Conservation (phyloP, 1,139 yeast genomes). For the Pichia cactophila region DNA sequence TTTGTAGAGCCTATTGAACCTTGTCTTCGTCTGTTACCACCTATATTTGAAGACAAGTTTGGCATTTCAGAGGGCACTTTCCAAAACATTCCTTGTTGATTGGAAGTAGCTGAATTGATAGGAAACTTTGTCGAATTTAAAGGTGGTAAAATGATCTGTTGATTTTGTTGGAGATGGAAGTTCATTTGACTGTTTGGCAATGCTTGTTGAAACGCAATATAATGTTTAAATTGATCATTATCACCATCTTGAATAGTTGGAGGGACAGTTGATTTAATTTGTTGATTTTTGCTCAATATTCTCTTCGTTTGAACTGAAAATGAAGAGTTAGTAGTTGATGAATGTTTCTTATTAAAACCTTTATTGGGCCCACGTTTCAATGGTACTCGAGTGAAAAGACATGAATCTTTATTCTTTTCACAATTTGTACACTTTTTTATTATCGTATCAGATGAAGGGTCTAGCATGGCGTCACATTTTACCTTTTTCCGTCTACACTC, state of each 20-base stretch:
- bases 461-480: constrained; percentile 52
- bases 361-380: constrained; percentile 73
- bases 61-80: constrained; percentile 34
- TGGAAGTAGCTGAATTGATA: not conserved
- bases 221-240: not conserved
- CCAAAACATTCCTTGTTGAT: constrained; percentile 32
- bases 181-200: not conserved
- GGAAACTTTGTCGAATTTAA: constrained; percentile 16
- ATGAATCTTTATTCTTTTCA: constrained; percentile 42
- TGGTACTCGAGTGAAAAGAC: constrained; percentile 63
- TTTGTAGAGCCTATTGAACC: constrained; percentile 30
- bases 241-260: constrained; percentile 9
- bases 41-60: constrained; percentile 1
- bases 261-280: not conserved
- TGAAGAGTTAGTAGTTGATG: not conserved
- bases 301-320: not conserved
- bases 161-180: not conserved
- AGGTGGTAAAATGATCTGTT: constrained; percentile 23
- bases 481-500: constrained; percentile 59
- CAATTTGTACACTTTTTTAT: constrained; percentile 52
- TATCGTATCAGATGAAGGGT: constrained; percentile 36
- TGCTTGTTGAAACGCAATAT: not conserved
- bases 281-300: constrained; percentile 5
- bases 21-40: constrained; percentile 8
- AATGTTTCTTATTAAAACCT: constrained; percentile 44